phyloP scores from a whole-genome alignment of 2,329 filamentous ascomycete species.

The Xylaria arbuscula region DNA sequence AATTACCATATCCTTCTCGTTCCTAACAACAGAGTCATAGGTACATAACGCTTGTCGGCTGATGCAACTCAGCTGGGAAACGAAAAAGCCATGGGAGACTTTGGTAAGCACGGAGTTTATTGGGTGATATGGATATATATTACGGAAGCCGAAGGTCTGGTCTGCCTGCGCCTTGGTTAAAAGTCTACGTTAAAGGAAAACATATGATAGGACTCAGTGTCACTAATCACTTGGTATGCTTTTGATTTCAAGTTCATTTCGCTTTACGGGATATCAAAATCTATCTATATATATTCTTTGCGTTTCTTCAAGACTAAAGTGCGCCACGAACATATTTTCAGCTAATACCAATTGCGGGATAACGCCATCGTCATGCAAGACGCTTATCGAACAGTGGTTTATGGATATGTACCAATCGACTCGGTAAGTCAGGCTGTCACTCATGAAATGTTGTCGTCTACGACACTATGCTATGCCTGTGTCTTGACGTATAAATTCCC shows the following conservation, averaged over 20 bases:
- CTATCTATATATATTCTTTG: background rate
- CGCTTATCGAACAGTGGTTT: background rate
- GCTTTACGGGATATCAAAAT: conserved; percentile 11
- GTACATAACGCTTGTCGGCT: conserved; percentile 69
- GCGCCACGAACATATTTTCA: too few relatives aligned
- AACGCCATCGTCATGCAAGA: background rate
- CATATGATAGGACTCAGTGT: background rate
- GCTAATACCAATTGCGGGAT: background rate
- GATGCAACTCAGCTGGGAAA: conserved; percentile 77
- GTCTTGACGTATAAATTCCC: background rate
- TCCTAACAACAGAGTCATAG: conserved; percentile 50
- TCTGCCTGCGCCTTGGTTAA: conserved; percentile 20
- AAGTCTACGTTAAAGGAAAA: conserved; percentile 6
- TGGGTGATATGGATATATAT: conserved; percentile 57
- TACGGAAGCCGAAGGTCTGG: conserved; percentile 22
- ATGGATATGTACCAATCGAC: background rate
- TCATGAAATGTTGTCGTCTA: background rate
- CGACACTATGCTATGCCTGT: background rate
- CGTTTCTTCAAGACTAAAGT: background rate
- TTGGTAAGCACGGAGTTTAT: conserved; percentile 76
- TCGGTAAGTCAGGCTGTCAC: background rate
- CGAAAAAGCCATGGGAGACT: conserved; percentile 75
- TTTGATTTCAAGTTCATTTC: conserved; percentile 8
- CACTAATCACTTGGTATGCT: conserved; percentile 6
- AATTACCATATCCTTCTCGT: background rate